phyloP scores from a whole-genome alignment of 352 stramenopile genomes.

The Globisporangium spiculum region DNA sequence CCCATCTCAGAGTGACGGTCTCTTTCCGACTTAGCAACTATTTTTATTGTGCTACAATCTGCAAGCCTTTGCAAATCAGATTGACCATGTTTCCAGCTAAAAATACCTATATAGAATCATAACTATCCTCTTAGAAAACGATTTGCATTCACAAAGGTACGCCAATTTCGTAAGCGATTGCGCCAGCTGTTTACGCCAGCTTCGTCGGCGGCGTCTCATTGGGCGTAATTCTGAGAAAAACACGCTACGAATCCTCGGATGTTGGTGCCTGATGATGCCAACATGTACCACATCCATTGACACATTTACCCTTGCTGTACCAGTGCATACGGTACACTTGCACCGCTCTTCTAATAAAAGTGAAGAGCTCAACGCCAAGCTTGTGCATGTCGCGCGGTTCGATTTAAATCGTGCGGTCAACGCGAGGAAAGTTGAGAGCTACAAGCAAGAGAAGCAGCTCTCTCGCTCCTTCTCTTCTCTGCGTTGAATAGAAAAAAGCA shows the following conservation, averaged over 20 bases:
- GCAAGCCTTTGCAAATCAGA: neutral
- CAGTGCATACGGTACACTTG: neutral
- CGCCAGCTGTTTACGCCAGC: neutral
- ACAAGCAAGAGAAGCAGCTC: neutral
- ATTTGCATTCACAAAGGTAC: neutral
- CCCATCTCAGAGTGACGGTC: neutral
- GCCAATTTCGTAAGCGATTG: neutral
- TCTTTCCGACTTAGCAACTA: neutral
- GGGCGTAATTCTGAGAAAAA: neutral
- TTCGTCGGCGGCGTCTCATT: neutral
- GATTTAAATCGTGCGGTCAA: neutral
- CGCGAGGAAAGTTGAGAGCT: neutral
- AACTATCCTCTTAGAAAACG: neutral
- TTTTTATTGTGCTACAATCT: neutral
- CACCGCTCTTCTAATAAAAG: neutral
- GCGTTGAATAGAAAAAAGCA: neutral
- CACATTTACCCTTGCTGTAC: neutral
- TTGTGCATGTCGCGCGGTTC: neutral
- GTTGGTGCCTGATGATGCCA: neutral
- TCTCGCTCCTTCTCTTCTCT: neutral
- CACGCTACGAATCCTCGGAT: neutral
- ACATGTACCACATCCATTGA: neutral
- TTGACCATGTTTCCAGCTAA: neutral
- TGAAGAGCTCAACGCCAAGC: neutral
- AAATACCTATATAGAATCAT: neutral